Conservation (phyloP, 495 filamentous ascomycete genomes). For the Lentithecium fluviatile region DNA sequence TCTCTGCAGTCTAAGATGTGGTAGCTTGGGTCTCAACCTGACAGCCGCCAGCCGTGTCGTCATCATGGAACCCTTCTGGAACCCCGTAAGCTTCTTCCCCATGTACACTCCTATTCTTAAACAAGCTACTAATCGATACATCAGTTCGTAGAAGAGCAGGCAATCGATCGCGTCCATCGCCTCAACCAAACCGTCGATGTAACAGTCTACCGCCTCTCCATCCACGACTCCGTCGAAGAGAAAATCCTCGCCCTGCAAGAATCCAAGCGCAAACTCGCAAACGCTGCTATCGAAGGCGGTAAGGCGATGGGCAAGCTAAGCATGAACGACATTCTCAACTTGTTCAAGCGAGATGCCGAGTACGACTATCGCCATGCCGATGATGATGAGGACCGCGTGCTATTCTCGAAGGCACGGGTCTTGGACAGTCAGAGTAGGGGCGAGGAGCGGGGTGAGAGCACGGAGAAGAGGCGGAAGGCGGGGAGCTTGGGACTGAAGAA, state of each 20-base stretch:
- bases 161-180: slow-evolving; percentile 95
- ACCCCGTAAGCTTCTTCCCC: slow-evolving; percentile 61
- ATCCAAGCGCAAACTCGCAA: slow-evolving; percentile 83
- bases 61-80: slow-evolving; percentile 98
- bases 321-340: slow-evolving; percentile 87
- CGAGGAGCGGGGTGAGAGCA: background rate
- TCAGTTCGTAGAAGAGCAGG: slow-evolving; percentile 94
- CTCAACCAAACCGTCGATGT: slow-evolving; percentile 94
- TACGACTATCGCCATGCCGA: slow-evolving; percentile 25
- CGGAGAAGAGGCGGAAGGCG: slow-evolving; percentile 16
- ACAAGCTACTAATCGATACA: slow-evolving; percentile 33
- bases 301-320: slow-evolving; percentile 77
- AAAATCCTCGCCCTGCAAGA: slow-evolving; percentile 89
- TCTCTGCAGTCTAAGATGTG: slow-evolving; percentile 90
- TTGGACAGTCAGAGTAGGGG: slow-evolving; percentile 11
- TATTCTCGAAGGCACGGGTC: slow-evolving; percentile 23
- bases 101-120: background rate
- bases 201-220: slow-evolving; percentile 87
- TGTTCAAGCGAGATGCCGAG: slow-evolving; percentile 80
- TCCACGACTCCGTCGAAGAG: slow-evolving; percentile 83
- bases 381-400: slow-evolving; percentile 14
- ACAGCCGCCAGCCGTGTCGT: slow-evolving; percentile 91
- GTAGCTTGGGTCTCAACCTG: slow-evolving; percentile 87
- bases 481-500: slow-evolving; percentile 23
- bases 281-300: slow-evolving; percentile 75